These are phyloP conservation scores for Ceratocystis diversiconidia DNA, from an alignment of 2,329 filamentous ascomycete species.

Conservation along the genomic window DNA sequence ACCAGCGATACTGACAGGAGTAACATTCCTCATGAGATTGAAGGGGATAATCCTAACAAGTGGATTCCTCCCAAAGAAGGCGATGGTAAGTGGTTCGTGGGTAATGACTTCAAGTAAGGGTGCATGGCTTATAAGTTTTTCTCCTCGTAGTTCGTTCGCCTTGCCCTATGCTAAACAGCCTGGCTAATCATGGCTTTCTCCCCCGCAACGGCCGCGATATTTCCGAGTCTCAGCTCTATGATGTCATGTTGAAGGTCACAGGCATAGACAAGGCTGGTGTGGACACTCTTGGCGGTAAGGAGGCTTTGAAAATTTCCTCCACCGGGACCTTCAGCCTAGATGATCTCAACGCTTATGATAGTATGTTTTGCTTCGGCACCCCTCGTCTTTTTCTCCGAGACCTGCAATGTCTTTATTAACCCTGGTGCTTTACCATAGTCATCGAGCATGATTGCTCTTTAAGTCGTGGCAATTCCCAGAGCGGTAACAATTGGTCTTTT, in stretches of 20 bases:
- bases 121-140: not conserved
- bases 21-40: not conserved
- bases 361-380: conserved; percentile 9
- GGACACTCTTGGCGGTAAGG: conserved; percentile 18
- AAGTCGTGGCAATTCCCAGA: conserved; percentile 23
- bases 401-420: not conserved
- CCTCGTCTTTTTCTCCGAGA: not conserved
- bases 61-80: conserved; percentile 6
- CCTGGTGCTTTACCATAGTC: conserved; percentile 18
- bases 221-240: conserved; percentile 10
- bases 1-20: not conserved
- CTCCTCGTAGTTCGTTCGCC: conserved; percentile 18
- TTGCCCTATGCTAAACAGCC: conserved; percentile 22
- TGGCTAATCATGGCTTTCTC: conserved; percentile 22
- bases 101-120: too few relatives aligned
- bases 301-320: conserved; percentile 21
- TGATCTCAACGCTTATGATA: conserved; percentile 22
- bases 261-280: conserved; percentile 19
- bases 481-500: conserved; percentile 25
- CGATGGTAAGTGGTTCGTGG: conserved; percentile 9
- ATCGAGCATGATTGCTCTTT: conserved; percentile 27
- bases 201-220: conserved; percentile 19
- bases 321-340: conserved; percentile 24
- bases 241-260: conserved; percentile 14
- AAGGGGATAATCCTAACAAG: conserved; percentile 9